A percentile compares a stretch with the other conserved stretches of the same genome.
Conservation (phyloP, 116 monocot genomes). For the Phalaenopsis hybrid region DNA sequence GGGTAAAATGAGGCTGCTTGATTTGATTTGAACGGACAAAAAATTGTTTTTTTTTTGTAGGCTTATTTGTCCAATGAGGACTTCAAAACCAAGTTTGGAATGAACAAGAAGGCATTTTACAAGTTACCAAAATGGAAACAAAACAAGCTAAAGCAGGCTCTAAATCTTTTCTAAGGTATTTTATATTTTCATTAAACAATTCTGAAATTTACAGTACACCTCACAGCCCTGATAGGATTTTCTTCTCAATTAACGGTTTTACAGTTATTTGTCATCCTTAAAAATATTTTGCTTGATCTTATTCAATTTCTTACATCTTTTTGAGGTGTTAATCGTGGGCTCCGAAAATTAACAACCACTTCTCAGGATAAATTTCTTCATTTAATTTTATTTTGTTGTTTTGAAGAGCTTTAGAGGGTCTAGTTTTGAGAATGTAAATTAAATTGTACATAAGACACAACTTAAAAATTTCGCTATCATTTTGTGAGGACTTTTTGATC, state of each 20-base stretch:
- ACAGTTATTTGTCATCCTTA: not conserved
- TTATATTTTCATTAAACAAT: not conserved
- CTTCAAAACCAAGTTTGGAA: slow-evolving; percentile 2
- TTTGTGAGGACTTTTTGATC: no score
- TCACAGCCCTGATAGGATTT: no score
- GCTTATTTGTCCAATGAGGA: not conserved
- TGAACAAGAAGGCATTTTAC: slow-evolving; percentile 4
- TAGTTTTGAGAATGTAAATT: no score
- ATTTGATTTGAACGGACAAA: not conserved
- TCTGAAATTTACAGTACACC: no score
- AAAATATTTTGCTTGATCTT: not conserved
- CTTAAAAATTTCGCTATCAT: no score
- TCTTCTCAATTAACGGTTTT: not conserved
- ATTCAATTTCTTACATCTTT: no score
- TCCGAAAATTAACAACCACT: no score
- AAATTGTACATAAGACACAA: no score
- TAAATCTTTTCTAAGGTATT: not conserved
- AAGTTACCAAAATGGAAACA: slow-evolving; percentile 9
- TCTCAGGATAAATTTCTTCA: no score
- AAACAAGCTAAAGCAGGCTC: slow-evolving; percentile 10
- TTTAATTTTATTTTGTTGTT: no score
- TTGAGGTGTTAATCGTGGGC: no score
- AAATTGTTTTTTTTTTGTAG: not conserved
- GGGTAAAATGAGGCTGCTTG: not conserved
- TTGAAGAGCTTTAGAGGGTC: no score